These are phyloP conservation scores for Phytophthora kernoviae DNA, from an alignment of 352 stramenopile species.

Conservation along the genomic window DNA sequence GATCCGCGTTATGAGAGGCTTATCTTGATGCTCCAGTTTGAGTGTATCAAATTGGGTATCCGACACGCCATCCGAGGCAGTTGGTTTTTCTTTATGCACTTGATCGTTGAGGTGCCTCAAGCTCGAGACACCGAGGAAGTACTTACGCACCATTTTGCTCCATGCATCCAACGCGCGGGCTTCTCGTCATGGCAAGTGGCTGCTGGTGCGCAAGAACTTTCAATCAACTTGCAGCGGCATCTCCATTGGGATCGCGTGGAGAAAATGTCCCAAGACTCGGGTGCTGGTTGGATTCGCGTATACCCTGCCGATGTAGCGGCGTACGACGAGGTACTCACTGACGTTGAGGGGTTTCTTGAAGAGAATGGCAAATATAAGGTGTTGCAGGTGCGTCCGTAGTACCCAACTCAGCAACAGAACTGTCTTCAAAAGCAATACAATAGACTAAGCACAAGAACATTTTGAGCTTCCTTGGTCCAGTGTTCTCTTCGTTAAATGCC, in stretches of 20 bases:
- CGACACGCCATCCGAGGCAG: slow-evolving; percentile 73
- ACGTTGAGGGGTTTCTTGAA: slow-evolving; percentile 75
- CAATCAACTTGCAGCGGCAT: slow-evolving; percentile 87
- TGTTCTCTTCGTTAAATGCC: slow-evolving; percentile 46
- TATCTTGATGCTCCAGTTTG: slow-evolving; percentile 86
- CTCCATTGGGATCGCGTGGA: slow-evolving; percentile 88
- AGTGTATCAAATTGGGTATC: slow-evolving; percentile 79
- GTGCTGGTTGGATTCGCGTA: slow-evolving; percentile 84
- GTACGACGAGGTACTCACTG: slow-evolving; percentile 75
- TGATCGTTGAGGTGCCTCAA: slow-evolving; percentile 73
- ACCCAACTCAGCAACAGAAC: slow-evolving; percentile 10
- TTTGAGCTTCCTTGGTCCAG: not conserved
- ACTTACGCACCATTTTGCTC: slow-evolving; percentile 68
- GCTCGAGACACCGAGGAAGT: slow-evolving; percentile 56
- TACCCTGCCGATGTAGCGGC: slow-evolving; percentile 80
- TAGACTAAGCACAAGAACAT: slow-evolving; percentile 18
- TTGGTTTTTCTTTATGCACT: slow-evolving; percentile 88
- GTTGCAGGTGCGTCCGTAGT: slow-evolving; percentile 28
- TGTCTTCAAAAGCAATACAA: slow-evolving; percentile 25
- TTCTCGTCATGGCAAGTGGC: slow-evolving; percentile 88
- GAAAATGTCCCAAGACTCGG: slow-evolving; percentile 89
- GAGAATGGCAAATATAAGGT: slow-evolving; percentile 50
- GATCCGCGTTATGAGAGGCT: slow-evolving; percentile 87
- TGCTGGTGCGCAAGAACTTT: slow-evolving; percentile 84
- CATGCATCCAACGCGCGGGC: slow-evolving; percentile 81